Conservation (phyloP, 441 rosid genomes). For the Theobroma grandiflorum region DNA sequence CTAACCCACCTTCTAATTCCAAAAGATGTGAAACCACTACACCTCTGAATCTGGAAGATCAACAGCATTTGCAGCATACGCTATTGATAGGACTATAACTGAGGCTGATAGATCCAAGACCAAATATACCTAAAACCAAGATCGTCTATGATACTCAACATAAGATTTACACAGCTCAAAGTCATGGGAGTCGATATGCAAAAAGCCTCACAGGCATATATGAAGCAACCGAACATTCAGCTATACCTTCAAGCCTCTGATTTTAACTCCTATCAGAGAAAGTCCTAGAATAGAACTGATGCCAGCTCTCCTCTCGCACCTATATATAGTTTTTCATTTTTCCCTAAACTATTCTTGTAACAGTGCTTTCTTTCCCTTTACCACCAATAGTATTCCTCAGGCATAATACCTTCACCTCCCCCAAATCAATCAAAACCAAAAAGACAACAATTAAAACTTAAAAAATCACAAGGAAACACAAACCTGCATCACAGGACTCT, state of each 20-base stretch:
- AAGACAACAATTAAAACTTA: background rate
- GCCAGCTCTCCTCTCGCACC: background rate
- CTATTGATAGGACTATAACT: background rate
- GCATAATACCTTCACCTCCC: conserved; percentile 3
- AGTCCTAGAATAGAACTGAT: background rate
- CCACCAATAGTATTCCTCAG: background rate
- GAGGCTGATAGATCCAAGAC: background rate
- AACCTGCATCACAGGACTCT: conserved; percentile 85
- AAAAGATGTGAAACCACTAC: background rate
- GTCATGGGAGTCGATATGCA: background rate
- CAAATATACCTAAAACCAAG: conserved; percentile 10
- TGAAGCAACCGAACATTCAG: background rate
- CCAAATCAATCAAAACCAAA: conserved; percentile 20
- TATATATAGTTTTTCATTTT: background rate
- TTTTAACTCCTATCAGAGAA: background rate
- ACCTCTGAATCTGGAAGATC: background rate
- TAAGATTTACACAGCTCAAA: background rate
- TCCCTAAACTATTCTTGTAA: background rate
- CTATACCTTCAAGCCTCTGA: background rate
- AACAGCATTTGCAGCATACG: conserved; percentile 2
- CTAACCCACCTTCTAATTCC: background rate
- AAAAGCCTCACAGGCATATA: conserved; percentile 1
- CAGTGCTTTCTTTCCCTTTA: background rate
- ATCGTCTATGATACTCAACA: background rate
- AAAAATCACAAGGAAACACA: conserved; percentile 31